Percentiles rank a stretch among this genome's conserved stretches.
Evolutionary conservation across 495 filamentous ascomycete species (phyloP).

Genomic region (Hypoxylon crocopeplum): DNA sequence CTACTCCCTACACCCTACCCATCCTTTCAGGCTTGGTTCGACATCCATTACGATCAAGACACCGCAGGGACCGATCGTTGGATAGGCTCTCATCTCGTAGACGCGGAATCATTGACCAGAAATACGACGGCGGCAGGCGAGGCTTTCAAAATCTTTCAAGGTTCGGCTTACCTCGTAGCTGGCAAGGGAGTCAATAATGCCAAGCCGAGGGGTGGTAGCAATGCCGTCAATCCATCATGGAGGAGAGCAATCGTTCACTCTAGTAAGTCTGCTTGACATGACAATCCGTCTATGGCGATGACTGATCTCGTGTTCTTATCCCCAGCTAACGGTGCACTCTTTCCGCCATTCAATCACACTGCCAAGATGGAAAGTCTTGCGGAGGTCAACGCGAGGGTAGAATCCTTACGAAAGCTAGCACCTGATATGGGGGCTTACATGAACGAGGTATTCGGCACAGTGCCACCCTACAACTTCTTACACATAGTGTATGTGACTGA

Average conservation of each 20-base stretch:
- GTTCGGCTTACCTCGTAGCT: conserved; percentile 39
- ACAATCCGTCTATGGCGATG: background rate
- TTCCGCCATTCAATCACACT: conserved; percentile 47
- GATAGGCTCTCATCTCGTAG: conserved; percentile 51
- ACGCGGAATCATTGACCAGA: conserved; percentile 37
- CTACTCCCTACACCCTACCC: conserved; percentile 51
- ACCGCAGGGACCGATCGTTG: conserved; percentile 48
- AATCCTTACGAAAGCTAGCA: conserved; percentile 46
- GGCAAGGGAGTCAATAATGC: conserved; percentile 47
- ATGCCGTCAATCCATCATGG: conserved; percentile 63
- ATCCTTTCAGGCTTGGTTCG: conserved; percentile 56
- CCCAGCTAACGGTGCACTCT: conserved; percentile 44
- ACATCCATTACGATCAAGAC: conserved; percentile 41
- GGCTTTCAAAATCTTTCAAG: conserved; percentile 23
- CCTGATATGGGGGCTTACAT: conserved; percentile 49
- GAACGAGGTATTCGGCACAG: conserved; percentile 45
- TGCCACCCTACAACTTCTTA: too few species aligned
- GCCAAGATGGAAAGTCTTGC: conserved; percentile 45
- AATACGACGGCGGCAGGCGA: conserved; percentile 27
- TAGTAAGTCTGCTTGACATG: conserved; percentile 17
- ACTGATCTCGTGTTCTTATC: background rate
- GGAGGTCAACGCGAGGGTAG: conserved; percentile 52
- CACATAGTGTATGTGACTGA: background rate
- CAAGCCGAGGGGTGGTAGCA: conserved; percentile 49
- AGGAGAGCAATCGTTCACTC: conserved; percentile 56